These are phyloP conservation scores for Dendrocalamus sinicus DNA, from an alignment of 176 grass and related monocot genomes.

Conservation along the genomic window DNA sequence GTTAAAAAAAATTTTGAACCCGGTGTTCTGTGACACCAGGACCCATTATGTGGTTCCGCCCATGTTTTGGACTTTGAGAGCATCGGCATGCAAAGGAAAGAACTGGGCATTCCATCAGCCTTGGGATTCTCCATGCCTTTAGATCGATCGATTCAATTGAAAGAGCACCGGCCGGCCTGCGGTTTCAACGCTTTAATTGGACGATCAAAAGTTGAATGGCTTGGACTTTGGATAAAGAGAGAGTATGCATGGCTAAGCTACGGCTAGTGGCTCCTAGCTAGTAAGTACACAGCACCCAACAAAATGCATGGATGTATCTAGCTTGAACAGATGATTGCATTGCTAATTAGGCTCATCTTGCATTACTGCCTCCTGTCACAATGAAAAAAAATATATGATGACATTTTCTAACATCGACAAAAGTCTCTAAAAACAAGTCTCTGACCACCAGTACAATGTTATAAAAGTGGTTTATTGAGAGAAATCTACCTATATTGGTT, in stretches of 20 bases:
- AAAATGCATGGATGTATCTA: background rate
- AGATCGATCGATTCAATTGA: background rate
- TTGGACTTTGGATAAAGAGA: constrained; percentile 6
- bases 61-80: constrained; percentile 18
- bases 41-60: no score
- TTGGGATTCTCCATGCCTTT: constrained; percentile 11
- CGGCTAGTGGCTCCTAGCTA: background rate
- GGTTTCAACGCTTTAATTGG: constrained; percentile 15
- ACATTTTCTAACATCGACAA: no score
- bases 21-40: no score
- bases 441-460: no score
- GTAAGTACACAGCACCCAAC: background rate
- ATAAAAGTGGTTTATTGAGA: no score
- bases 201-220: background rate
- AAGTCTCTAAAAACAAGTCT: no score
- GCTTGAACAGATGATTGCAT: no score
- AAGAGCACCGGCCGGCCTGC: background rate
- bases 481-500: no score
- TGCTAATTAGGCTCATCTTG: no score
- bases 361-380: no score
- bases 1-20: no score
- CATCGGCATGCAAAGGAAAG: constrained; percentile 1
- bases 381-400: no score
- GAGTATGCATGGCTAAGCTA: background rate
- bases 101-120: background rate